A percentile compares a stretch with the other conserved stretches of the same genome.
Evolutionary conservation across 345 rosid species (phyloP).

Genomic region (Cardamine occulta): DNA sequence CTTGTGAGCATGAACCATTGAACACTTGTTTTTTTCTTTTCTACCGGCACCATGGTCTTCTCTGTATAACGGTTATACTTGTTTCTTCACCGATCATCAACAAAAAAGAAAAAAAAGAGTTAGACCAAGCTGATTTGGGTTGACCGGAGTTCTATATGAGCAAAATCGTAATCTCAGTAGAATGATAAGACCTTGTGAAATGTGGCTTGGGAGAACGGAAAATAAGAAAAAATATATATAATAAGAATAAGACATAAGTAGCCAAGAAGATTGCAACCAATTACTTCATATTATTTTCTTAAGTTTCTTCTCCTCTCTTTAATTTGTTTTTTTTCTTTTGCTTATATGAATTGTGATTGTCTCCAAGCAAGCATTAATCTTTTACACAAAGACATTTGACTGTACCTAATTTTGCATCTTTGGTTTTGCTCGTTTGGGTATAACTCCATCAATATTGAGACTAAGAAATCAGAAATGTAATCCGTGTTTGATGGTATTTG

Average conservation of each 20-base stretch:
- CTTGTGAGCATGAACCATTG: constrained; percentile 27
- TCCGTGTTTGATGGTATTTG: not conserved
- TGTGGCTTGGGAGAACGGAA: no score
- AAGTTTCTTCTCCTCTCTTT: no score
- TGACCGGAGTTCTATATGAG: not conserved
- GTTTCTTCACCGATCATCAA: constrained; percentile 35
- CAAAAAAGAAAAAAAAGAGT: not conserved
- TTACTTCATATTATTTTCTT: no score
- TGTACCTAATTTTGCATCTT: not conserved
- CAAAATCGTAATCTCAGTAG: not conserved
- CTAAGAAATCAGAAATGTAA: not conserved
- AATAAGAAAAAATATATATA: no score
- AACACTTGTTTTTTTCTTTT: constrained; percentile 20
- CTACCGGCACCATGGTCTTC: constrained; percentile 21
- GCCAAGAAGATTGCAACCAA: no score
- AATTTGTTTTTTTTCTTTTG: no score
- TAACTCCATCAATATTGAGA: not conserved
- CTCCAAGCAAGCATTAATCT: constrained; percentile 2
- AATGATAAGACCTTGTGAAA: no score
- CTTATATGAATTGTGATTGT: not conserved
- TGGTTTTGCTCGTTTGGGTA: constrained; percentile 9
- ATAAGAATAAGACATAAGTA: no score
- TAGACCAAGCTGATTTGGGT: not conserved
- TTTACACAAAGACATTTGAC: not conserved
- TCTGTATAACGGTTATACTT: not conserved